phyloP scores from a whole-genome alignment of 495 filamentous ascomycete genomes.

The Talaromyces stipitatus region DNA sequence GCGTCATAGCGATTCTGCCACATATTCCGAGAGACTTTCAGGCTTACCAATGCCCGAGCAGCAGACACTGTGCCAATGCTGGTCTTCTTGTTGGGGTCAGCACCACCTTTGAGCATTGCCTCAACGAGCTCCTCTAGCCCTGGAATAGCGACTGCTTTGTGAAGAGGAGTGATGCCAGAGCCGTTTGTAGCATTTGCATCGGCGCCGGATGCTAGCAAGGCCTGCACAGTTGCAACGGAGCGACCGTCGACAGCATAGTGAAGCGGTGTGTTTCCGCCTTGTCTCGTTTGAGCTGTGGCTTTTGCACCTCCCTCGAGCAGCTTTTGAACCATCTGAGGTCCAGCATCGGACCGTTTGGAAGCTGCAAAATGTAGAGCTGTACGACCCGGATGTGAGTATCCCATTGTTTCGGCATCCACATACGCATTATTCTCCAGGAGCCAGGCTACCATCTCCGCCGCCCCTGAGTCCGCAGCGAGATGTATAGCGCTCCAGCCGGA shows the following conservation, averaged over 20 bases:
- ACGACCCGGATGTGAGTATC: slow-evolving; percentile 1
- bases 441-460: slow-evolving; percentile 1
- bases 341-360: neutral
- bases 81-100: slow-evolving; percentile 1
- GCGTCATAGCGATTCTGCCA: neutral
- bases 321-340: neutral
- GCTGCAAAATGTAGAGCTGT: slow-evolving; percentile 5
- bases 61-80: neutral
- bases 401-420: slow-evolving; percentile 4
- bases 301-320: slow-evolving; percentile 1
- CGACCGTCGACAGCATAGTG: slow-evolving; percentile 4
- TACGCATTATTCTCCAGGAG: slow-evolving; percentile 2
- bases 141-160: slow-evolving; percentile 5
- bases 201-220: neutral
- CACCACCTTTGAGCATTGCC: neutral
- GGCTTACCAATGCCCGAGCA: neutral
- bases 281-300: neutral
- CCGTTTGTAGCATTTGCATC: slow-evolving; percentile 1
- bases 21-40: neutral
- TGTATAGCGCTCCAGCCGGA: slow-evolving; percentile 5
- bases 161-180: slow-evolving; percentile 4
- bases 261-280: slow-evolving; percentile 3
- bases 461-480: slow-evolving; percentile 3
- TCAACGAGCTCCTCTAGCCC: slow-evolving; percentile 3
- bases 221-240: slow-evolving; percentile 1